phyloP scores from a whole-genome alignment of 1,139 yeast genomes.

The Geotrichum bryndzae region DNA sequence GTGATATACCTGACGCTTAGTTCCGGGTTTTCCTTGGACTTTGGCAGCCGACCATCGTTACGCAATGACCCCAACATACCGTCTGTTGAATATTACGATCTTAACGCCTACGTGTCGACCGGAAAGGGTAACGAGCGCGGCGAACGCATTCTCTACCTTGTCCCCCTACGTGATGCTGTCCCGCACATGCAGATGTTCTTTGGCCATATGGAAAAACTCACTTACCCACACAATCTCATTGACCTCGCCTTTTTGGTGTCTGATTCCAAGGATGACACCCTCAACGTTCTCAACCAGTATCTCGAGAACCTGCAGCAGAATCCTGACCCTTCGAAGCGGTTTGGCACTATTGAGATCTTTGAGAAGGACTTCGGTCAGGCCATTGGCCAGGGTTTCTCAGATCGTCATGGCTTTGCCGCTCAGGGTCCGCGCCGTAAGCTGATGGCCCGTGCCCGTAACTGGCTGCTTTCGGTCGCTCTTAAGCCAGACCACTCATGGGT shows the following conservation, averaged over 20 bases:
- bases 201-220: conserved; percentile 50
- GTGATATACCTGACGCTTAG: not conserved
- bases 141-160: conserved; percentile 56
- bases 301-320: conserved; percentile 47
- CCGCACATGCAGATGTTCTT: conserved; percentile 62
- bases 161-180: conserved; percentile 67
- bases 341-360: conserved; percentile 52
- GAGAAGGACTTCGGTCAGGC: conserved; percentile 63
- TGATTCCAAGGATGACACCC: conserved; percentile 63
- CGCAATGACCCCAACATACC: conserved; percentile 29
- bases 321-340: conserved; percentile 54
- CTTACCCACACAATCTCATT: conserved; percentile 61
- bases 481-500: conserved; percentile 71
- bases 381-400: conserved; percentile 78
- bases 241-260: conserved; percentile 62
- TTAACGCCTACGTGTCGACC: conserved; percentile 46
- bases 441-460: conserved; percentile 70
- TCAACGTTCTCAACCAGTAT: conserved; percentile 43
- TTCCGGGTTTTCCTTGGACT: not conserved
- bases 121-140: conserved; percentile 52
- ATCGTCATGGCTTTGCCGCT: conserved; percentile 67
- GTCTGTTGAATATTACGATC: conserved; percentile 51
- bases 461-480: conserved; percentile 57
- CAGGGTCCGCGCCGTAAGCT: conserved; percentile 68
- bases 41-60: conserved; percentile 18